Evolutionary conservation across 805 yeast species (phyloP).

Genomic region (Starmerella bombicola): DNA sequence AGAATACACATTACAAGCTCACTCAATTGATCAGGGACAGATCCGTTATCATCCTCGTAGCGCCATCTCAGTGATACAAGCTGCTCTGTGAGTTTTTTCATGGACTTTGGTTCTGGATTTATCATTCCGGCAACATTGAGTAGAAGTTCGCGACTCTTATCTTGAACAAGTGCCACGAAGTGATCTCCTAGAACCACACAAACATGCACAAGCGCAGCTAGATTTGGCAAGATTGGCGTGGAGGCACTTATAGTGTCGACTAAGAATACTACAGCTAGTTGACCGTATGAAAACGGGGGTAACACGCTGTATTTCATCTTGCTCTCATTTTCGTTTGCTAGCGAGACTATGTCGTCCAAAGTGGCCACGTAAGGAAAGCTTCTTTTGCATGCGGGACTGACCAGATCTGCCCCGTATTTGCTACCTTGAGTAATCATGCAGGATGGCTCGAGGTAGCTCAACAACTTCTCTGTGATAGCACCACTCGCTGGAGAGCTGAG

Average conservation of each 20-base stretch:
- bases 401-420: slow-evolving; percentile 4
- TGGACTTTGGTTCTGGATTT: slow-evolving; percentile 29
- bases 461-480: slow-evolving; percentile 46
- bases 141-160: slow-evolving; percentile 66
- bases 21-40: slow-evolving; percentile 19
- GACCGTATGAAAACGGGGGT: slow-evolving; percentile 75
- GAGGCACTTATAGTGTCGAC: slow-evolving; percentile 64
- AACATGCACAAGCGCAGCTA: slow-evolving; percentile 68
- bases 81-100: slow-evolving; percentile 44
- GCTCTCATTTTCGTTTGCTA: slow-evolving; percentile 36
- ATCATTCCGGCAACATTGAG: slow-evolving; percentile 41
- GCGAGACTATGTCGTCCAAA: slow-evolving; percentile 42
- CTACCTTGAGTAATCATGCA: slow-evolving; percentile 45
- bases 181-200: slow-evolving; percentile 77
- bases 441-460: slow-evolving; percentile 66
- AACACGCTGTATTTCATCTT: slow-evolving; percentile 5
- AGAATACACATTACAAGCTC: slow-evolving; percentile 12
- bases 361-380: slow-evolving; percentile 68
- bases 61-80: slow-evolving; percentile 60
- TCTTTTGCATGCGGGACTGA: slow-evolving; percentile 19
- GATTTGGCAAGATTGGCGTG: slow-evolving; percentile 44
- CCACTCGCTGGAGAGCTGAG: slow-evolving; percentile 39
- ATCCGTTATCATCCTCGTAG: slow-evolving; percentile 49
- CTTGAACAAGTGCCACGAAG: slow-evolving; percentile 69
- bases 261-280: slow-evolving; percentile 68